Base-by-base conservation (phyloP, 768 basidiomycete genomes). In the Agrocybe chaxingu region DNA sequence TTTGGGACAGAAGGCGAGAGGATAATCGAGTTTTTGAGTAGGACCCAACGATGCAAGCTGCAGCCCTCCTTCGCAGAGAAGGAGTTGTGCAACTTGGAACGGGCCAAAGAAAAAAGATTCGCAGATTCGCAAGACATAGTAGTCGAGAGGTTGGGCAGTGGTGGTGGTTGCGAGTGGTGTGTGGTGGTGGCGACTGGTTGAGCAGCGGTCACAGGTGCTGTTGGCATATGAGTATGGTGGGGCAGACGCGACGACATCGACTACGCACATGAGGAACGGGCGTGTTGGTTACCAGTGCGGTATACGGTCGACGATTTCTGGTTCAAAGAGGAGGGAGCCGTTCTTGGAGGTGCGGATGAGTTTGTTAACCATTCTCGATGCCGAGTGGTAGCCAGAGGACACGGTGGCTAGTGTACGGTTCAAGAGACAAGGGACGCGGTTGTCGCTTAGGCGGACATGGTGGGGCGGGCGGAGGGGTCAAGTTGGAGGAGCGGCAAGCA, bases 241-340 rank as follows among this genome's bases (percentile, higher is more conserved):
- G 12, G 38, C 37, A 44, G 45, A 50, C 44, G 48, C 45, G 41
- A 47, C 36, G 33, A 54, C 45, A 24, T 29, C 19, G 29, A n/a
- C 45, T 41, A 67, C 66, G 46, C 60, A 68, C 66, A 58, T 47
- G 53, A 47, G 45, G 53, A 45, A 16, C 50, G 53, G 42, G 49
- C 42, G 31, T 50, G 55, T 53, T 43, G 52, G 57, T 66, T 52
- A 69, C 48, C 65, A 78, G 66, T 71, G 71, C 30, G 84, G 81
- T 91, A 91, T 91, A 69, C 89, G 89, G 71, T 89, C 82, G 69
- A 89, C 88, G 70, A 89, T 85, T 75, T 87, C 83, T 54, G 89
- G 89, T 75, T 89, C 88, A 69, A 91, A 91, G 65, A 89, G 81
- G 53, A 89, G 80, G 70, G 87, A 85, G 76, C 89, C 87, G 86